Base-by-base conservation (phyloP, 495 filamentous ascomycete species). In the Sporormia fimetaria region DNA sequence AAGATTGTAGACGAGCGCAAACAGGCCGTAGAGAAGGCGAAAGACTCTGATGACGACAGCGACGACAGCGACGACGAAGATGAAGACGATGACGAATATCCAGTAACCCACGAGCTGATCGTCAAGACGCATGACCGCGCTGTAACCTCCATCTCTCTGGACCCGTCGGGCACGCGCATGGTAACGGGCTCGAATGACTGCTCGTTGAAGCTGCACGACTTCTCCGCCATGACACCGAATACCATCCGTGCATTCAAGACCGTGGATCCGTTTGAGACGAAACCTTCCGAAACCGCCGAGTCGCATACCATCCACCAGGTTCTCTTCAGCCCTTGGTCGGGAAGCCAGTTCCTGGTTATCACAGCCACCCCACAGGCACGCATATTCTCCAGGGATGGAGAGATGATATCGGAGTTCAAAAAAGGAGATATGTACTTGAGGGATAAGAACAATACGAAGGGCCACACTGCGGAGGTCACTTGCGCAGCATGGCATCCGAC, bases 341-440 rank as follows among this genome's bases (percentile, higher is more conserved):
- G 86, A 1, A 74, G 80, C 44, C 75, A 81, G 38, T 75, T 98
- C 31, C 75, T 98, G 18, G 85, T 90, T 47, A 67, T 95, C 15
- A 76, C 86, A 2, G 87, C 87, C 0, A 78, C 83, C 6, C 74
- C 87, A 1, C 92, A 98, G 57, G 84, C 88, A 2, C 85, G 83
- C 58, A 77, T 98, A 29, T 68, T 94, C 53, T 80, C 72, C 54
- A 77, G 90, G 47, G 88, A 98, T 65, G 90, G 90, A 6, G 85
- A 87, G 26, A 69, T 78, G 7, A 40, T 87, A 9, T 76, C 79
- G 2, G 86, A 95, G 58, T 94, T 93, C 48, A 76, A 81, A 38
- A 98, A 98, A 63, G 90, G 90, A 15, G 90, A 98, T 56, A 94
- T 94, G 88, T 98, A 98, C 56, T 63, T 98, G 40, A 73, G 90